These are phyloP conservation scores for Dalbergia cochinchinensis DNA, from an alignment of 306 rosid species.

Conservation along the genomic window DNA sequence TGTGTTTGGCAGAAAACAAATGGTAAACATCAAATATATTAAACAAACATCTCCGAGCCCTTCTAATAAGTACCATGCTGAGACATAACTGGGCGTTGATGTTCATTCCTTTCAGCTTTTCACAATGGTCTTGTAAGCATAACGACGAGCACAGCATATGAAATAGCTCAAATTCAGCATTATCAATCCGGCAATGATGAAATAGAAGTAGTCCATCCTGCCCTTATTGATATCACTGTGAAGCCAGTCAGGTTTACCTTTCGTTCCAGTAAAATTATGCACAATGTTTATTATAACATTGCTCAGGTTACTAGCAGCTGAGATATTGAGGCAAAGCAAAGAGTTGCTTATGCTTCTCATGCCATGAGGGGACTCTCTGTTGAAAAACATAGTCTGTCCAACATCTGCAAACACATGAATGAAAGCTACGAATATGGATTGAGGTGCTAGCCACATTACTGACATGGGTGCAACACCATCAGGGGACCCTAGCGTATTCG, in stretches of 20 bases:
- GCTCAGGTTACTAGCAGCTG: conserved; percentile 43
- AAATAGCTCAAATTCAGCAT: conserved; percentile 42
- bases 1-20: too few species aligned
- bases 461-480: conserved; percentile 50
- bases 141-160: conserved; percentile 42
- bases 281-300: conserved; percentile 40
- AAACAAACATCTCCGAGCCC: neutral
- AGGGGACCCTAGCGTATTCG: neutral
- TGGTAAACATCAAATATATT: neutral
- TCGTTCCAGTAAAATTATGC: conserved; percentile 33
- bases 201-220: conserved; percentile 52
- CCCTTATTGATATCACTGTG: conserved; percentile 52
- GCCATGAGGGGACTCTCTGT: conserved; percentile 56
- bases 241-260: conserved; percentile 54
- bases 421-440: conserved; percentile 37
- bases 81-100: neutral
- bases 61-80: neutral
- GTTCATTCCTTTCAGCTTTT: neutral
- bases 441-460: conserved; percentile 57
- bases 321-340: conserved; percentile 22
- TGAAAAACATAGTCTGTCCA: conserved; percentile 58
- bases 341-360: conserved; percentile 60
- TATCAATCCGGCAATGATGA: conserved; percentile 41
- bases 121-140: conserved; percentile 33
- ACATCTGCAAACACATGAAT: conserved; percentile 42